Evolutionary conservation across 2,329 filamentous ascomycete species (phyloP), one percentile per base, ranked within the genome.

Genomic region (Pleoardoris graminearum): DNA sequence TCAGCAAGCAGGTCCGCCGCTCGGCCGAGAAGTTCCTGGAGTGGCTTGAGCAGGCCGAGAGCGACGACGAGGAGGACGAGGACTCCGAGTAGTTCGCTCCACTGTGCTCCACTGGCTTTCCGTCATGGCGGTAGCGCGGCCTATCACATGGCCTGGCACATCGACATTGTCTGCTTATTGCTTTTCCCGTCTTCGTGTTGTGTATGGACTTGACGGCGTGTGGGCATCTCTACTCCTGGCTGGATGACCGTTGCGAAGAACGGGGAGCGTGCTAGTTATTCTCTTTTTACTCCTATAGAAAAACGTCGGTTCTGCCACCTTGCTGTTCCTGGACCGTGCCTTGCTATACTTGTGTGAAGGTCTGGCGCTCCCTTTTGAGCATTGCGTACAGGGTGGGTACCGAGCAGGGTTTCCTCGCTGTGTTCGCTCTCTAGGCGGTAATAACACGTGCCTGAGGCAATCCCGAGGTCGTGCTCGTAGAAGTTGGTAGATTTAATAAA

Each of bases 1-100:
- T 86, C 56, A 96, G 91, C 79, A 93, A 91, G 82, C 96, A 95
- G 83, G 91, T 97, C 58, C 91, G 92, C 79, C 93, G 95, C 82
- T 89, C 90, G 61, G 91, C 94, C 48, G 89, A 95, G 80, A 87
- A 90, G 60, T 99, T 99, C 84, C 82, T 97, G 69, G 89, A 86
- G 66, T 97, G 92, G 93, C 90, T 97, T 53, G 85, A 90, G 64
- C 90, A 89, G 76, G 92, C 92, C 48, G 89, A 92, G 74, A 85
- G 82, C 59, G 85, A 87, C 16, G 61, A 64, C 29, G 59, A 61
- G 37, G 60, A 63, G 12, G 61, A 63, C 27, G 63, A 67, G 50
- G 65, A 69, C 33, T 68, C 65, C 16, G 65, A 69, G 58, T 69
- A 66, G 30, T 10, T 36, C n/a, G 29, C 12, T 23, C 8, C 7